Conservation (phyloP, 2,329 filamentous ascomycete genomes). For the Alternaria triticina region DNA sequence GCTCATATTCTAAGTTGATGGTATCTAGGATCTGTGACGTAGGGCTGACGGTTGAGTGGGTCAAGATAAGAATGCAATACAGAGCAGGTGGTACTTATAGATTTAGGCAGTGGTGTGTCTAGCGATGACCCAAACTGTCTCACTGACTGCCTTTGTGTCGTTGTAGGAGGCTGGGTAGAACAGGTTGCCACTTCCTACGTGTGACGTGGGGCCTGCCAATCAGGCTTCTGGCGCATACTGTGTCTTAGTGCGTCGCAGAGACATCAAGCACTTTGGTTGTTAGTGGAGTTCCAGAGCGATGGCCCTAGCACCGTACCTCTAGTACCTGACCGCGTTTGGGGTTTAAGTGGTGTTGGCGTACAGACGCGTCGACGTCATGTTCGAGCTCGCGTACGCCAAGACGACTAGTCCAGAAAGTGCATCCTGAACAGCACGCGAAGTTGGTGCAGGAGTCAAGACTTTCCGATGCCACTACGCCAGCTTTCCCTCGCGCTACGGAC, state of each 20-base stretch:
- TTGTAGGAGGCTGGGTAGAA: conserved; percentile 29
- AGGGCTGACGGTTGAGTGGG: neutral
- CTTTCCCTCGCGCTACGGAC: conserved; percentile 22
- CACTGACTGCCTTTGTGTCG: conserved; percentile 4
- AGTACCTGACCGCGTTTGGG: neutral
- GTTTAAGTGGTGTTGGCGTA: neutral
- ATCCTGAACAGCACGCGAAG: conserved; percentile 20
- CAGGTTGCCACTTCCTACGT: conserved; percentile 29
- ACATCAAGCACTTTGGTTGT: neutral
- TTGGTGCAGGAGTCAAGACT: conserved; percentile 22
- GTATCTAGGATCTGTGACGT: neutral
- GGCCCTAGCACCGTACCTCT: neutral
- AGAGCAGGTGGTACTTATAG: neutral
- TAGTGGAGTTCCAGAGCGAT: neutral
- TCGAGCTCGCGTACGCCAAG: conserved; percentile 23
- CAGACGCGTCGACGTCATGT: conserved; percentile 20
- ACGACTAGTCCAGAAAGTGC: conserved; percentile 30
- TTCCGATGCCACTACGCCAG: conserved; percentile 42
- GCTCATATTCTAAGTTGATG: conserved; percentile 18
- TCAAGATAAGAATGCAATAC: neutral
- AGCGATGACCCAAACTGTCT: neutral
- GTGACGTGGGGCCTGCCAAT: conserved; percentile 41
- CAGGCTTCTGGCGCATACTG: conserved; percentile 16
- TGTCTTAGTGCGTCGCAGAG: conserved; percentile 4
- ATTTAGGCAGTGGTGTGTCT: neutral